phyloP scores from a whole-genome alignment of 192 early-diverging fungal species.

The Linderina pennispora region DNA sequence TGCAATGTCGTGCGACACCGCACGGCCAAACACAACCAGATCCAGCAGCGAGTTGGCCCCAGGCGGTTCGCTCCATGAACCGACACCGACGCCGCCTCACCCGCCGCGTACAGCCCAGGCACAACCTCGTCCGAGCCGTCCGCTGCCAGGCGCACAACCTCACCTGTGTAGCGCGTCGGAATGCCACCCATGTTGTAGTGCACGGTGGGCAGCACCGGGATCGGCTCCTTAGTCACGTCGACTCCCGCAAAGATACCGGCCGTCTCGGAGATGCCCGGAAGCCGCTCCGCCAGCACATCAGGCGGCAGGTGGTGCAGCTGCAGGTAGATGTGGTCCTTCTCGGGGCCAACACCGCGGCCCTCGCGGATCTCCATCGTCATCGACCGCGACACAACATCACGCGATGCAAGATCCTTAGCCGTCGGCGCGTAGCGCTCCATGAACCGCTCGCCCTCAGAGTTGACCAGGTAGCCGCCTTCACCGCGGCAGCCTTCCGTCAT shows the following conservation, averaged over 20 bases:
- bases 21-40: constrained; percentile 98
- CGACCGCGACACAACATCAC: constrained; percentile 97
- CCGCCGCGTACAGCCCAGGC: constrained; percentile 97
- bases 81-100: constrained; percentile 95
- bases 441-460: constrained; percentile 95
- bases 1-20: constrained; percentile 89
- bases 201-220: constrained; percentile 97
- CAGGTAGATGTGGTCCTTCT: constrained; percentile 94
- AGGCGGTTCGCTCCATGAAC: constrained; percentile 99
- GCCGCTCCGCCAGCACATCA: constrained; percentile 83
- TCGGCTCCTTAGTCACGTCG: constrained; percentile 99
- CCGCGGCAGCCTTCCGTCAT: constrained; percentile 97
- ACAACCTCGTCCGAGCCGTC: constrained; percentile 88
- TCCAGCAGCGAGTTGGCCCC: constrained; percentile 98
- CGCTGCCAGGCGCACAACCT: constrained; percentile 72
- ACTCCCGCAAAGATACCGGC: constrained; percentile 98
- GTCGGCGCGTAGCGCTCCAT: constrained; percentile 99
- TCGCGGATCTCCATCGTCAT: constrained; percentile 99
- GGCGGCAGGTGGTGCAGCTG: constrained; percentile 93
- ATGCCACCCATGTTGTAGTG: constrained; percentile 99
- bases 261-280: constrained; percentile 98
- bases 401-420: constrained; percentile 96
- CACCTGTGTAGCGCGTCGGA: constrained; percentile 94
- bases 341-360: constrained; percentile 93
- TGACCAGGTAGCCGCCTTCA: constrained; percentile 96